Conservation (phyloP, 306 rosid species). For the Vachellia collinsii region DNA sequence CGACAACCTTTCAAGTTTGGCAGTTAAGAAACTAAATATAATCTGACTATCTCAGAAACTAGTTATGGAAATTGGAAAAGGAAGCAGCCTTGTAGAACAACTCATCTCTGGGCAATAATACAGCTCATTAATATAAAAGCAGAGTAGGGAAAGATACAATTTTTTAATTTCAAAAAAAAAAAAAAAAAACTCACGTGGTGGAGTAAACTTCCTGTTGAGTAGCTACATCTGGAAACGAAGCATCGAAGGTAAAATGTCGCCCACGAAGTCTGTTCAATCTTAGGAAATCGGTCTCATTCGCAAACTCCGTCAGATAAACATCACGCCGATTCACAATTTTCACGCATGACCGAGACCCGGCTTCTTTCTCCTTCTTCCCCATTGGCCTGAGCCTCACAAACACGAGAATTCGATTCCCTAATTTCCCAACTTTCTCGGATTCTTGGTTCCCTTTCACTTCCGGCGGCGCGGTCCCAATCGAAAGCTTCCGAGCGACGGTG, state of each 20-base stretch:
- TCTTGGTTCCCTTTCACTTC: constrained; percentile 45
- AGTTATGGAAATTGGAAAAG: background rate
- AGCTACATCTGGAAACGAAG: constrained; percentile 72
- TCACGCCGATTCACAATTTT: constrained; percentile 74
- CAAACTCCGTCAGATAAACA: constrained; percentile 81
- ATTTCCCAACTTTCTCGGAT: constrained; percentile 36
- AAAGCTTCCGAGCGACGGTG: constrained; percentile 70
- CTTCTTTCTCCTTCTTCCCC: constrained; percentile 83
- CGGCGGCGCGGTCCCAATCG: constrained; percentile 45
- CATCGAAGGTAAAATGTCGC: constrained; percentile 78
- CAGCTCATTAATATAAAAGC: background rate
- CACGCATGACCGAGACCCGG: constrained; percentile 75
- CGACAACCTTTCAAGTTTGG: background rate
- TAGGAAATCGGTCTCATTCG: constrained; percentile 74
- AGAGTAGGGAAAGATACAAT: background rate
- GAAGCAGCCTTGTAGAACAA: background rate
- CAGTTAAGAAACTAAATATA: background rate
- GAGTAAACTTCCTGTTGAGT: constrained; percentile 83
- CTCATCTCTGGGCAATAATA: background rate
- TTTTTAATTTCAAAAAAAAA: background rate
- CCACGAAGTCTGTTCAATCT: constrained; percentile 88
- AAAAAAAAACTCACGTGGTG: constrained; percentile 67
- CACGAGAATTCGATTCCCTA: constrained; percentile 70
- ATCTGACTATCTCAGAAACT: background rate
- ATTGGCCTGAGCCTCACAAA: constrained; percentile 92